These are phyloP conservation scores for Fusarium chuoi DNA, from an alignment of 2,329 filamentous ascomycete species.

Conservation along the genomic window DNA sequence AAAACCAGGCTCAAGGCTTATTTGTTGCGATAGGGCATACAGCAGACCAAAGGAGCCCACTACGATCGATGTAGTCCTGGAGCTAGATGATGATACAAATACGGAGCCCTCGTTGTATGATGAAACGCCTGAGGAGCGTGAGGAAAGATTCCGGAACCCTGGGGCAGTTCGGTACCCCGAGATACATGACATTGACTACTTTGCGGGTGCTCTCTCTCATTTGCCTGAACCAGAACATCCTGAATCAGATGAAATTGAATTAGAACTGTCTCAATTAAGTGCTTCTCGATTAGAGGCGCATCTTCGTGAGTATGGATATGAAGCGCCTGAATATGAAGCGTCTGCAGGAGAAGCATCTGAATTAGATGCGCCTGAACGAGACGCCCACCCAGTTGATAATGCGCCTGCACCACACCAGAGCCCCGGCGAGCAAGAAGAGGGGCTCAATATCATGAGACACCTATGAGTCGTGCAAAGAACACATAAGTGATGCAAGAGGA, in stretches of 20 bases:
- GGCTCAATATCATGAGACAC: background rate
- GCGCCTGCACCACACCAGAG: background rate
- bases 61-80: background rate
- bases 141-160: background rate
- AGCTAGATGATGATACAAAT: background rate
- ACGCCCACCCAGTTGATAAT: background rate
- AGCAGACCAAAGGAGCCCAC: background rate
- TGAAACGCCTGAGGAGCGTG: background rate
- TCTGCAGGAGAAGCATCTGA: background rate
- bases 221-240: background rate
- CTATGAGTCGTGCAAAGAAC: background rate
- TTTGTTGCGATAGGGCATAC: background rate
- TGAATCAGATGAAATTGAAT: background rate
- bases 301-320: background rate
- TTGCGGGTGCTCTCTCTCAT: background rate
- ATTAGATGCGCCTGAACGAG: background rate
- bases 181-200: background rate
- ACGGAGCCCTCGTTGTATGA: background rate
- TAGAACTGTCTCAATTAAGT: background rate
- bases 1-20: background rate
- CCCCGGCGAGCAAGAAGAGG: background rate
- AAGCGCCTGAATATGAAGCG: background rate
- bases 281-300: background rate
- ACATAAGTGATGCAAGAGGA: background rate
- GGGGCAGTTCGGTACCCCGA: background rate